These are phyloP conservation scores for Syzygium jambos DNA, from an alignment of 345 rosid species.

Conservation along the genomic window DNA sequence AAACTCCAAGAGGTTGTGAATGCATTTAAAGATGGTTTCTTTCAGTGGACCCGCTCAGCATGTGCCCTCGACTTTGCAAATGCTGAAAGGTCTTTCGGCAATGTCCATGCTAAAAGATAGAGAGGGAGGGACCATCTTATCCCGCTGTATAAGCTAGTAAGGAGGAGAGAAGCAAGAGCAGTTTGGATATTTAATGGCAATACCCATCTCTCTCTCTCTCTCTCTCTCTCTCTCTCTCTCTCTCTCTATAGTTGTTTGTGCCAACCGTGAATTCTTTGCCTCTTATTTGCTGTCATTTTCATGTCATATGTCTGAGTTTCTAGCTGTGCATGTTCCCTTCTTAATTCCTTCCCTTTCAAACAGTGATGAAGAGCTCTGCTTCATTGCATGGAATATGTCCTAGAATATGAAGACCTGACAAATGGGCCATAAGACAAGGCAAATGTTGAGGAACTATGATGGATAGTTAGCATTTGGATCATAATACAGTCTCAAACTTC, in stretches of 20 bases:
- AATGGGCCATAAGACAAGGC: not conserved
- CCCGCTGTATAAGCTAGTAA: not conserved
- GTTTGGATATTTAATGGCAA: not conserved
- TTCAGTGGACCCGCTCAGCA: not conserved
- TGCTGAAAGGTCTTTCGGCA: not conserved
- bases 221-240: not conserved
- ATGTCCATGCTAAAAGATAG: not conserved
- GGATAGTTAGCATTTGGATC: not conserved
- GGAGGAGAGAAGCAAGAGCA: not conserved
- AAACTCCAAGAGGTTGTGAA: not conserved
- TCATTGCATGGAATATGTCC: not conserved
- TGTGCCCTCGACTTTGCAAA: not conserved
- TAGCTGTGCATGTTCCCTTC: not conserved
- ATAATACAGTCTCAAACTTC: too few species aligned
- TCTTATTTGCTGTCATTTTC: not conserved
- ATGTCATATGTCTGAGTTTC: not conserved
- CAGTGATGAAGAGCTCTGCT: not conserved
- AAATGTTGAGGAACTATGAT: not conserved
- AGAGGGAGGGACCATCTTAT: not conserved
- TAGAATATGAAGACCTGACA: not conserved
- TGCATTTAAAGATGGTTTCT: not conserved
- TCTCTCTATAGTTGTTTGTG: not conserved
- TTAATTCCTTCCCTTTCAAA: not conserved
- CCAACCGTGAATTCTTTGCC: not conserved
- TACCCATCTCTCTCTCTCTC: not conserved